These are phyloP conservation scores for Biscutella laevigata DNA, from an alignment of 441 rosid genomes.

Conservation along the genomic window DNA sequence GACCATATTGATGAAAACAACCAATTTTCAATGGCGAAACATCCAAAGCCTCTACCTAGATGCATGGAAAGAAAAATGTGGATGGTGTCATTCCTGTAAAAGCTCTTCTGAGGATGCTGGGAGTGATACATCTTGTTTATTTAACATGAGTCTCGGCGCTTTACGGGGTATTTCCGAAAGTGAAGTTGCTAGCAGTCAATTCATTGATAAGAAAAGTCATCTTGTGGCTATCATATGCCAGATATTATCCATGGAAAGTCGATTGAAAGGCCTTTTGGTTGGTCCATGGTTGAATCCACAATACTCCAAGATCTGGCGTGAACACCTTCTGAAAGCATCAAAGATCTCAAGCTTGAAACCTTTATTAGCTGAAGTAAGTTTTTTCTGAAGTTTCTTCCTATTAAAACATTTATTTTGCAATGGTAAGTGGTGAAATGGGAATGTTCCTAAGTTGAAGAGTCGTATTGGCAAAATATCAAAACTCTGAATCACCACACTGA, in stretches of 20 bases:
- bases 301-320: constrained; percentile 54
- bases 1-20: constrained; percentile 53
- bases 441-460: constrained; percentile 1
- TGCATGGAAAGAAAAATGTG: constrained; percentile 71
- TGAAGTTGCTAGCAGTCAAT: constrained; percentile 35
- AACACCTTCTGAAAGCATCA: constrained; percentile 44
- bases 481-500: background rate
- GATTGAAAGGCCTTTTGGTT: constrained; percentile 66
- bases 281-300: constrained; percentile 90
- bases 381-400: constrained; percentile 10
- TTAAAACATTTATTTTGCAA: constrained; percentile 11
- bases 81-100: constrained; percentile 92
- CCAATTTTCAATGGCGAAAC: constrained; percentile 57
- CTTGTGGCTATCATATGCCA: constrained; percentile 42
- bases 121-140: constrained; percentile 67
- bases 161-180: constrained; percentile 35
- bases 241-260: constrained; percentile 59
- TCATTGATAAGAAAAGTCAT: constrained; percentile 40
- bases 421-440: background rate
- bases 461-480: constrained; percentile 3
- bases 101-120: constrained; percentile 38
- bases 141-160: constrained; percentile 45
- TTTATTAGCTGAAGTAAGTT: constrained; percentile 52
- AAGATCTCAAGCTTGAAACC: constrained; percentile 44
- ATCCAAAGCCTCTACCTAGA: constrained; percentile 31